Base-by-base conservation (phyloP, 371 early-diverging fungal genomes). In the Mortierella sp. region DNA sequence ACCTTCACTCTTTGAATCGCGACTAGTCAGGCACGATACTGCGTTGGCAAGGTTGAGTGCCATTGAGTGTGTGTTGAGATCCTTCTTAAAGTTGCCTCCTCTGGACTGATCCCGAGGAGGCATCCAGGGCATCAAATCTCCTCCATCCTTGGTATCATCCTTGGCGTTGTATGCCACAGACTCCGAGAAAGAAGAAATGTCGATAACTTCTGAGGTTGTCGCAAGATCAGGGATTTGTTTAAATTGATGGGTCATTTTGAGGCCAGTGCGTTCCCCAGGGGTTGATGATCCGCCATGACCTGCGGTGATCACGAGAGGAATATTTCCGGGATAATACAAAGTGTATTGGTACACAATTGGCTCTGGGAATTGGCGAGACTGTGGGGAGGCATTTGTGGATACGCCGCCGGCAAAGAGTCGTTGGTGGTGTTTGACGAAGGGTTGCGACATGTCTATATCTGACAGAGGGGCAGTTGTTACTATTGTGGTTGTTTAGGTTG, bases 251-350 rank as follows among this genome's bases (percentile, higher is more conserved):
- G 80, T 79, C 58, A 65, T 65, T 15, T 40, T 63, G 22, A 45
- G 70, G 19, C 36, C 21, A 32, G 70, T 62, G 10, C 43, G 45
- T n/a, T 65, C 8, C 33, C 74, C 80, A 4, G 80, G 74, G 11
- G 3, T 16, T 5, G 43, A 10, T 3, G 62, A 58, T 6, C 80
- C 80, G 4, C 74, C 74, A 53, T 79, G 80, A 1, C 80, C 80
- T 0, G 80, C 74, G 7, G 75, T 74, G 65, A 74, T 64, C 58
- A 74, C 68, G 45, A 79, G 60, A 5, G 74, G 71, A 9, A 79
- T 67, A 60, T 79, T 79, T 1, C 80, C 80, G 7, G 80, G 80
- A 38, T 79, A 79, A 36, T 79, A 79, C 28, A 79, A 40, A 1
- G 74, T 74, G 68, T 67, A 74, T 33, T 79, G 74, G 45, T 58